Base-by-base conservation (phyloP, 1,139 yeast genomes). In the Taphrina betulina region DNA sequence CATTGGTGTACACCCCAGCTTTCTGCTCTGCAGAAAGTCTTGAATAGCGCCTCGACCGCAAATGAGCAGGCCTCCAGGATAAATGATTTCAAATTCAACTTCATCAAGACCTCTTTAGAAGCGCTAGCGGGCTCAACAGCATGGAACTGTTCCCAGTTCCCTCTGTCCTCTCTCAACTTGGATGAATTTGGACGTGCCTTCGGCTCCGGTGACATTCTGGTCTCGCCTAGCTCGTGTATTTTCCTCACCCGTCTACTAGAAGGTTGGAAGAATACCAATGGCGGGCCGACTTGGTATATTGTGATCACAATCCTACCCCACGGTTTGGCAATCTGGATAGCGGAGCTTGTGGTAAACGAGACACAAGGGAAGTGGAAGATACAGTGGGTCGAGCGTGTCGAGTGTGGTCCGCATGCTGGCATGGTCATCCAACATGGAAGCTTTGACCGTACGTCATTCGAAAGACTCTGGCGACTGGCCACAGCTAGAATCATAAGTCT, bases 131-230 rank as follows among this genome's bases (percentile, higher is more conserved):
- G 29, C 8, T 29, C 51, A 8, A 43, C 54, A 3, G 23, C 35
- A 17, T 55, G 58, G 58, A 34, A 33, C 17, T 16, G 38, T 22
- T 31, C 36, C 31, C 33, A 33, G 19, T 37, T 55, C 24, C 22
- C 40, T 14, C 37, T 26, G 28, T 26, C 44, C 12, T 45, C 58
- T 14, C 35, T 55, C 14, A 28, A 46, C 19, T 33, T 37, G 28
- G 54, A 55, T 5, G 58, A 55, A 16, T 55, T 55, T 20, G 36
- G 37, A 12, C 44, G 54, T 12, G 54, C 50, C 24, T 55, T 55
- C 20, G 26, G 46, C 10, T 36, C 29, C 7, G 43, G 17, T n/a
- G 43, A 23, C n/a, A 23, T 31, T 12, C 50, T 36, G 22, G 19
- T 45, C 23, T 43, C 38, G n/a, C 38, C 38, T 5, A n/a, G 19